Evolutionary conservation across 225 moss, liverwort and hornwort species (phyloP), one percentile per base, ranked within the genome.

Genomic region (Climacium dendroides): DNA sequence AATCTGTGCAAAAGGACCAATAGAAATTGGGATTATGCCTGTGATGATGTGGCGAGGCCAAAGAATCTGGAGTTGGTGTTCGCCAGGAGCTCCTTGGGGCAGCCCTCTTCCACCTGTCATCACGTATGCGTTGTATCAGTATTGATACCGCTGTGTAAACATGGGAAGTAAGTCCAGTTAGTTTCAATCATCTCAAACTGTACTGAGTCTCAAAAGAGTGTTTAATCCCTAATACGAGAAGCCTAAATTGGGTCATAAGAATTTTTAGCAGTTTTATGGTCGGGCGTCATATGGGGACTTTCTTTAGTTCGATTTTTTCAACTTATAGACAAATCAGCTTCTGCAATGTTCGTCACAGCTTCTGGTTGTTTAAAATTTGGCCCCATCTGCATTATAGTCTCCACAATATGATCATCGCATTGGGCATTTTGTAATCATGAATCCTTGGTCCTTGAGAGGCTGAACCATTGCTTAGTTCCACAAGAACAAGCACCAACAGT

Each of bases 21-120:
- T 62, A 60, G 67, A 78, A 39, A 37, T 59, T 66, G 77, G 37
- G 58, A 67, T 85, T 79, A 91, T 85, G 86, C 87, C 73, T 89
- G 82, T 48, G 95, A 92, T 85, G 92, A 95, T 80, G 64, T 88
- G 83, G 93, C 96, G 43, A 98, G 94, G 50, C 94, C 95, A 63
- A 91, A 95, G 89, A 98, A 98, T 87, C 92, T 97, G 82, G 98
- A 97, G 41, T 75, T 87, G 24, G 85, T 84, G 83, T 95, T 90
- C 22, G 86, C 85, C 47, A 97, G 90, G n/a, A 97, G 92, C 84
- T 90, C 89, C 87, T 90, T 86, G 61, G 98, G 98, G 86, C 91
- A 87, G 77, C 98, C 98, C 60, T 94, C 96, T 90, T 98, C 98
- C 74, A 97, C 92, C 97, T 97, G 93, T 64, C 79, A 89, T 87